A percentile compares a stretch with the other conserved stretches of the same genome.
Evolutionary conservation across 1,284 basidiomycete genomes (phyloP).

Genomic region (Ganoderma leucocontextum): DNA sequence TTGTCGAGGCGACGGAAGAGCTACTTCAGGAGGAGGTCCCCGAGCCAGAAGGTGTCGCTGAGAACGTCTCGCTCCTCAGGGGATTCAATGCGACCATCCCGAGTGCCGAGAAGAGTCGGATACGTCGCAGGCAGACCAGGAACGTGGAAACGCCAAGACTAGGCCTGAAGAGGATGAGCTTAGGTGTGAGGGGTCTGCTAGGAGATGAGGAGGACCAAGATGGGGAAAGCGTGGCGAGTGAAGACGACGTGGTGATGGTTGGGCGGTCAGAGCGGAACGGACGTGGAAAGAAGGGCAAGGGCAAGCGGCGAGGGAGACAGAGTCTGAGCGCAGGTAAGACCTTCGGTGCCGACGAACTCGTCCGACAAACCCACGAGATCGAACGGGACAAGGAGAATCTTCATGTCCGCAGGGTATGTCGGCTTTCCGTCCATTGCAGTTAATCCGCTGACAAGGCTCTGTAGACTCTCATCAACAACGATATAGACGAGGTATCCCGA

Average conservation of each 20-base stretch:
- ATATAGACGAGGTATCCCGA: slow-evolving; percentile 86
- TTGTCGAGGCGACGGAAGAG: slow-evolving; percentile 84
- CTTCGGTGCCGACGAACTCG: slow-evolving; percentile 84
- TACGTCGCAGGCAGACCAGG: slow-evolving; percentile 79
- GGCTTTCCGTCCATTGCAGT: slow-evolving; percentile 13
- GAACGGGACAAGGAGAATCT: slow-evolving; percentile 89
- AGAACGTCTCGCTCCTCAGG: slow-evolving; percentile 78
- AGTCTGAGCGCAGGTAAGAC: slow-evolving; percentile 75
- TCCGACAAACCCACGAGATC: slow-evolving; percentile 86
- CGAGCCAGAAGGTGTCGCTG: slow-evolving; percentile 67
- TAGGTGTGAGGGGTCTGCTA: slow-evolving; percentile 80
- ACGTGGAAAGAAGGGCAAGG: slow-evolving; percentile 51
- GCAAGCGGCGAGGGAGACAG: slow-evolving; percentile 68
- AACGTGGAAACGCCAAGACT: slow-evolving; percentile 82
- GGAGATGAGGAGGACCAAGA: slow-evolving; percentile 69
- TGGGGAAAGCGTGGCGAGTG: slow-evolving; percentile 67
- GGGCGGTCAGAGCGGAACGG: slow-evolving; percentile 47
- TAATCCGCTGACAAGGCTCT: slow-evolving; percentile 23
- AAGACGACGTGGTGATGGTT: slow-evolving; percentile 72
- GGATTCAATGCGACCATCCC: slow-evolving; percentile 95
- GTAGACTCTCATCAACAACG: slow-evolving; percentile 83
- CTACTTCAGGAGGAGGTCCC: slow-evolving; percentile 79
- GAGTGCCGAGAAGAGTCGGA: slow-evolving; percentile 80
- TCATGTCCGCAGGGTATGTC: slow-evolving; percentile 81
- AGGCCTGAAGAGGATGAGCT: slow-evolving; percentile 81